Base-by-base conservation (phyloP, 768 basidiomycete species). In the Serendipita vermifera region DNA sequence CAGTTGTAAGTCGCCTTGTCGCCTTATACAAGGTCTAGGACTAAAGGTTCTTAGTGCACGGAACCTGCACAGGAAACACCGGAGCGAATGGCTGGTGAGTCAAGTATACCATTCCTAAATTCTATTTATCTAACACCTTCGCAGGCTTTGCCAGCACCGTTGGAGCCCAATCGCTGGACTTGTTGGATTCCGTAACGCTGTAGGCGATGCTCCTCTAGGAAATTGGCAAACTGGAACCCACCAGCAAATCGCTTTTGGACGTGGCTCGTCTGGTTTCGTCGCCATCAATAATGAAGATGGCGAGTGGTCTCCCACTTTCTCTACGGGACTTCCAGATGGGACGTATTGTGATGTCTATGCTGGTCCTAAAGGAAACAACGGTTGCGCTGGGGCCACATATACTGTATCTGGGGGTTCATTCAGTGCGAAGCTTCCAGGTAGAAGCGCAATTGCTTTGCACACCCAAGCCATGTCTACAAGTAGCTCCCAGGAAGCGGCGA, bases 231-330 rank as follows among this genome's bases (percentile, higher is more conserved):
- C 81, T 2, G 77, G 80, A 0, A 72, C 73, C 48, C 68, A 74
- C 2, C 70, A 80, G 58, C 82, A 75, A 63, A 81, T 85, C 57
- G 83, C 82, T 0, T 86, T 83, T 61, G 78, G 79, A 3, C 68
- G 83, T 60, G 82, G 83, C 75, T 57, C 7, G 0, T 64, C 68
- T 38, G 82, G 82, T 2, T 82, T 79, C 58, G 77, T 83, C 1
- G 81, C 76, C 0, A 83, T 85, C 62, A 85, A 85, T 63, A 83
- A 84, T 58, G 74, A 67, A 3, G 77, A 81, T 57, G 69, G 70
- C 3, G 61, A 66, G 0, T 85, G 83, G 83, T 76, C 59, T 6
- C 55, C 73, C 0, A 76, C 75, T 0, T 83, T 85, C 64, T 63
- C 67, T 14, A 84, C 82, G 0, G 74, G 77, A 0, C 67, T 85